These are phyloP conservation scores for Colletotrichum lentis DNA, from an alignment of 2,329 filamentous ascomycete species.

Conservation along the genomic window DNA sequence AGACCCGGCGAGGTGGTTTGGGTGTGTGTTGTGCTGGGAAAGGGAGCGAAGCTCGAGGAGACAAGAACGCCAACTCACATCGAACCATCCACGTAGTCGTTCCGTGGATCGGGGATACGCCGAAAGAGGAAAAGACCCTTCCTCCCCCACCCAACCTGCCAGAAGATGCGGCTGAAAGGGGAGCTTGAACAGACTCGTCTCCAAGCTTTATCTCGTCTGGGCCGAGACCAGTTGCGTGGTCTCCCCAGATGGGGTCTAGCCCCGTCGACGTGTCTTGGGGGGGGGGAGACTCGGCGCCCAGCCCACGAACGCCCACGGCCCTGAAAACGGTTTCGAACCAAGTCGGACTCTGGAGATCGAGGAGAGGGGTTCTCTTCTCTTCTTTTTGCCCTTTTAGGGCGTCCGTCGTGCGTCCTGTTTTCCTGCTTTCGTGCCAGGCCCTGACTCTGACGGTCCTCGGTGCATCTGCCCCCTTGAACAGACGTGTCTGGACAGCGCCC, in stretches of 20 bases:
- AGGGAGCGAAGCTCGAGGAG: no score
- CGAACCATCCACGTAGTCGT: neutral
- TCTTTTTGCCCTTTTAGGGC: neutral
- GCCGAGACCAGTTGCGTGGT: no score
- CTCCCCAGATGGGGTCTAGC: neutral
- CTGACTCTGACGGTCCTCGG: neutral
- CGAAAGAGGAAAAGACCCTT: neutral
- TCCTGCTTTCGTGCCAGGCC: neutral
- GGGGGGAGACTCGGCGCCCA: neutral
- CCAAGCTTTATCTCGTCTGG: neutral
- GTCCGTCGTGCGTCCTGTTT: neutral
- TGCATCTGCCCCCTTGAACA: no score
- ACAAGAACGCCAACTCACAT: neutral
- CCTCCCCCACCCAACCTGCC: neutral
- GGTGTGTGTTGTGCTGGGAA: no score
- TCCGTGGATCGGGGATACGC: neutral
- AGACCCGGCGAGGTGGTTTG: no score
- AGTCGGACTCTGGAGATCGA: neutral
- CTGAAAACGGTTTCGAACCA: neutral
- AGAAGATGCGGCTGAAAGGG: neutral
- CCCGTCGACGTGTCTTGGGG: neutral
- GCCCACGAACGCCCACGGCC: neutral
- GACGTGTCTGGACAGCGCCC: neutral
- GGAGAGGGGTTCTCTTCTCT: no score
- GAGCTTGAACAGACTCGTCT: no score